phyloP scores from a whole-genome alignment of 768 basidiomycete species.

The Zangia roseola region DNA sequence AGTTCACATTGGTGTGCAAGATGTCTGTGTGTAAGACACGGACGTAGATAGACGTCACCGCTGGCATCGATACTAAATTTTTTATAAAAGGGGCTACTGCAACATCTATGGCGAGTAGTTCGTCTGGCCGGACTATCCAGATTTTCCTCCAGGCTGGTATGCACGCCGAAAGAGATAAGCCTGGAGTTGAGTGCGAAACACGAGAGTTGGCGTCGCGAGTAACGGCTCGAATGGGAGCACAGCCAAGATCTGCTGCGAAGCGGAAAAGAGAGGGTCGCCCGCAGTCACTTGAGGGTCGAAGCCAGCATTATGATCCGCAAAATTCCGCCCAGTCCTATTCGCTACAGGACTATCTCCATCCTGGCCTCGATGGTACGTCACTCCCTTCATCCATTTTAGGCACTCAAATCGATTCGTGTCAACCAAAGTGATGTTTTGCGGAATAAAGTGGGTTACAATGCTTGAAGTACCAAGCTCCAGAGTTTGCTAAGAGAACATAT shows the following conservation, averaged over 20 bases:
- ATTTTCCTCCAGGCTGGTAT: constrained; percentile 12
- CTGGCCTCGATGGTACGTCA: constrained; percentile 55
- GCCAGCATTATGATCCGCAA: not conserved
- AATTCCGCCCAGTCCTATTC: constrained; percentile 33
- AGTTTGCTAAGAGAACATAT: not conserved
- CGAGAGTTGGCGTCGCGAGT: not conserved
- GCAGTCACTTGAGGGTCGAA: no score
- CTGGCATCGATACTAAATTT: no score
- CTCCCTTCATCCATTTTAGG: not conserved
- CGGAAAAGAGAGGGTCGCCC: not conserved
- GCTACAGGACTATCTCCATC: constrained; percentile 51
- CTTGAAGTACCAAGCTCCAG: not conserved
- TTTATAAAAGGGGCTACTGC: no score
- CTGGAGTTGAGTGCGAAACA: not conserved
- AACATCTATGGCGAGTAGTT: not conserved
- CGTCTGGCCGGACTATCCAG: not conserved
- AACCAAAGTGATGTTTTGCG: constrained; percentile 73
- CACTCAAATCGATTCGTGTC: not conserved
- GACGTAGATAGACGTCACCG: no score
- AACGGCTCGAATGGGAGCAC: not conserved
- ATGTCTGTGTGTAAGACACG: no score
- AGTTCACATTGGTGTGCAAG: no score
- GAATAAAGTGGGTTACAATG: constrained; percentile 65
- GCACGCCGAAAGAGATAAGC: not conserved
- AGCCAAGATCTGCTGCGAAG: not conserved